Base-by-base conservation (phyloP, 441 rosid genomes). In the Melastoma candidum region DNA sequence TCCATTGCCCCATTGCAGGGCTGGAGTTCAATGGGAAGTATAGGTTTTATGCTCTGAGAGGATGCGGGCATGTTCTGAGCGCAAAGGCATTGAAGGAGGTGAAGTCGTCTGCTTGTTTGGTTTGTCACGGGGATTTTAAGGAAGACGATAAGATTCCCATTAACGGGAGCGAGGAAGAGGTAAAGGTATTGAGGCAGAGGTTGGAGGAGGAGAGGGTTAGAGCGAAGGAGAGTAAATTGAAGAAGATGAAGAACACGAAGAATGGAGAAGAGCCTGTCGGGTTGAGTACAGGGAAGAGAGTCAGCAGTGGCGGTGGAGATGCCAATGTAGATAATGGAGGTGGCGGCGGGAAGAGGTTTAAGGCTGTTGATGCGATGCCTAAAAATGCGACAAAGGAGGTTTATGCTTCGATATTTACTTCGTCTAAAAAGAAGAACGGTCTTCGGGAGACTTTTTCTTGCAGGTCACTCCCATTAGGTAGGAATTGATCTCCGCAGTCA, bases 41-140 rank as follows among this genome's bases (percentile, higher is more conserved):
- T 26, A 93, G 69, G 69, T 93, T 86, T 72, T 78, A 79, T 14
- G 79, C 88, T 0, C 45, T 93, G 76, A 85, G 71, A 59, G 74
- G 70, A 26, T 92, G 98, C 14, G 97, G 97, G 24, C 95, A 92
- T 63, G 97, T 92, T 55, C 47, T 92, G 80, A 92, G 98, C 59
- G 66, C 89, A 2, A 92, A 88, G 73, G 97, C 95, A 3, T 67
- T 88, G 79, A 88, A 86, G 68, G 97, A 88, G 68, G 90, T 92
- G 60, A 88, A 86, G 66, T 82, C 92, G 7, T 81, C 86, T 0
- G 65, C 83, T 1, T 86, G 98, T 61, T 64, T 92, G 74, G 90
- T 92, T 47, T 92, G 98, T 62, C 94, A 85, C 9, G 64, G 71
- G 73, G 95, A 79, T 48, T 85, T 79, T 13, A 59, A 41, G 26